Base-by-base conservation (phyloP, 495 filamentous ascomycete species). In the Penicillium tannophilum region DNA sequence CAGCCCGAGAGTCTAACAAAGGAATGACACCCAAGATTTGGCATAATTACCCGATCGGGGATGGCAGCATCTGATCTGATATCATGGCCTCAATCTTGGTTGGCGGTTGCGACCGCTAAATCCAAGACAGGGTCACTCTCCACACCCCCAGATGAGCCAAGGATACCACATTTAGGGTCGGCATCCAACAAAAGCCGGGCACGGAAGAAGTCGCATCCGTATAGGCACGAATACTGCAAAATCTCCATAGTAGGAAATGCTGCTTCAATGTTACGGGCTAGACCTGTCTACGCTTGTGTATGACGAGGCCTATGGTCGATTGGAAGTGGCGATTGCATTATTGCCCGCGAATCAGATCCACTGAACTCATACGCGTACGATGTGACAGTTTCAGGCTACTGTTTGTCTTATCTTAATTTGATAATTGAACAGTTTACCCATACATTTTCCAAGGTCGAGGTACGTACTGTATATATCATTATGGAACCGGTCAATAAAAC, bases 311-410 rank as follows among this genome's bases (percentile, higher is more conserved):
- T 42, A 35, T 49, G 42, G 46, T 30, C 44, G 20, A 59, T 49
- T 46, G 42, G 11, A 43, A 17, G 57, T 58, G 57, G 62, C 55
- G 52, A 61, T 58, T 55, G 50, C 58, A 61, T 50, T 54, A 58
- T 56, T n/a, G 50, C 11, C 61, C 33, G 31, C 62, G 50, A 61
- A 64, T 64, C 50, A 61, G 49, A 58, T 57, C 54, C 61, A 52
- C 53, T 17, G 33, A 14, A 44, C n/a, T 17, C 41, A 47, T 53
- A 58, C 60, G 48, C 35, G 54, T 59, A 58, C 46, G 8, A 30
- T n/a, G 11, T 49, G 46, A 49, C 46, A 49, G 42, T 55, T 53
- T 36, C 56, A 48, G 49, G 55, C 19, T 53, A 20, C 28, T 12
- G 20, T 2, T 51, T 33, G 26, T 28, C 46, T 49, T 49, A 49